Conservation (phyloP, 257 asterid genomes). For the Knoxia roxburghii region DNA sequence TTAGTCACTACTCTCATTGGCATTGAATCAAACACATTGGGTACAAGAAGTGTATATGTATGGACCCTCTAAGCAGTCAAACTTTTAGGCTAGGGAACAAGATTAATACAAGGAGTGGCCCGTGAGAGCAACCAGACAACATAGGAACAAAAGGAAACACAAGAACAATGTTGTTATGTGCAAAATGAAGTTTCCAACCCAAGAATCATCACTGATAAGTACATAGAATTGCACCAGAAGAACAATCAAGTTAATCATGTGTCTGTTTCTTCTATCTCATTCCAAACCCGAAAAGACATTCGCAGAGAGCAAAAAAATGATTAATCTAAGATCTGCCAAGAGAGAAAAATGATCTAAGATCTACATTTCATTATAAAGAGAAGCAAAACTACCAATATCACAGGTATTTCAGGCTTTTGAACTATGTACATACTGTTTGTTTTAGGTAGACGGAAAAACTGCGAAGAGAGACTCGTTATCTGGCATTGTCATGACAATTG, state of each 20-base stretch:
- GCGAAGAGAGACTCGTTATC: conserved; percentile 30
- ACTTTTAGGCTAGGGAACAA: neutral
- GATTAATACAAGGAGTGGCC: neutral
- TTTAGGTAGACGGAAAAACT: neutral
- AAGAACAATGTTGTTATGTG: no score
- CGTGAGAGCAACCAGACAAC: neutral
- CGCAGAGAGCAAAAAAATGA: neutral
- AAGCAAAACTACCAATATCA: neutral
- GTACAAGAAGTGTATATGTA: no score
- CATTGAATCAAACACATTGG: no score
- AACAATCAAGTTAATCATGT: neutral
- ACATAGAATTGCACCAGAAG: neutral
- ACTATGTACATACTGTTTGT: neutral
- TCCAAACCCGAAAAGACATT: neutral
- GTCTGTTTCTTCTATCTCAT: conserved; percentile 1
- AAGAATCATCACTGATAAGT: neutral
- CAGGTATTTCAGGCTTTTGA: neutral
- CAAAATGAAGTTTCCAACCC: neutral
- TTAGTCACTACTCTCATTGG: no score
- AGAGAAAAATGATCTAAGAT: neutral
- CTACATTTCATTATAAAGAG: neutral
- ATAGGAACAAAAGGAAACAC: neutral
- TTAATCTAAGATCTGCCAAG: neutral
- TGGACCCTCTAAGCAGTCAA: neutral
- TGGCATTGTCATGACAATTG: conserved; percentile 25